Evolutionary conservation across 352 stramenopile genomes (phyloP).

Genomic region (Pythium vanterpoolii): DNA sequence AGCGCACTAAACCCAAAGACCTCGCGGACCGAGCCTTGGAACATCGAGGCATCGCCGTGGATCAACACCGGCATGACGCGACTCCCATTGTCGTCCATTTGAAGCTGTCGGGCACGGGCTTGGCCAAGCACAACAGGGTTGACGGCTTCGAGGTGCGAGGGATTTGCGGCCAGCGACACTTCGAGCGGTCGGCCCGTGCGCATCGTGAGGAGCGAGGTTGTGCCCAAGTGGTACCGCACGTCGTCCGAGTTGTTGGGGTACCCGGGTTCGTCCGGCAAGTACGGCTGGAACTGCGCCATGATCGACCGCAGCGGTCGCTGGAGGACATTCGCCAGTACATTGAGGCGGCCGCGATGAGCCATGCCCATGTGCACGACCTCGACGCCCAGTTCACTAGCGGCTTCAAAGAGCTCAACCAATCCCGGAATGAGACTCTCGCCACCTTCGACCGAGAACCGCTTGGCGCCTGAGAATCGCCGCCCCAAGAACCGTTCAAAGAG

Average conservation of each 20-base stretch:
- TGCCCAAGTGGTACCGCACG: conserved; percentile 86
- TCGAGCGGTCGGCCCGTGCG: conserved; percentile 59
- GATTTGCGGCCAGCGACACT: conserved; percentile 95
- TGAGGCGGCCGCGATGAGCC: conserved; percentile 97
- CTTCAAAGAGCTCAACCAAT: conserved; percentile 95
- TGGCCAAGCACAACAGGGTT: conserved; percentile 97
- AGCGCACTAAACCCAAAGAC: conserved; percentile 86
- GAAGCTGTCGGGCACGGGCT: conserved; percentile 90
- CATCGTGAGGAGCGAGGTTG: conserved; percentile 68
- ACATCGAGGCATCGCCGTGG: conserved; percentile 96
- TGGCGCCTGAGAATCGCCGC: conserved; percentile 92
- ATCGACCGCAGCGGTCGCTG: conserved; percentile 96
- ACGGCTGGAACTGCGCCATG: conserved; percentile 84
- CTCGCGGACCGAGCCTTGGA: conserved; percentile 80
- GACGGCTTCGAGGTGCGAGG: conserved; percentile 99
- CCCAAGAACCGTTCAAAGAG: conserved; percentile 98
- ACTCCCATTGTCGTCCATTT: conserved; percentile 73
- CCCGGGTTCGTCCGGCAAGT: conserved; percentile 78
- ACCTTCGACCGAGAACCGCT: conserved; percentile 98
- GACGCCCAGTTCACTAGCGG: conserved; percentile 92
- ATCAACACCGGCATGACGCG: conserved; percentile 96
- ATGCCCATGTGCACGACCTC: conserved; percentile 99
- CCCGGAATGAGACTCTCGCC: conserved; percentile 95
- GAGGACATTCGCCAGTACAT: conserved; percentile 98
- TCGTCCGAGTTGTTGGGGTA: conserved; percentile 89